These are phyloP conservation scores for Eleusine indica DNA, from an alignment of 176 grass and related monocot genomes.

Conservation along the genomic window DNA sequence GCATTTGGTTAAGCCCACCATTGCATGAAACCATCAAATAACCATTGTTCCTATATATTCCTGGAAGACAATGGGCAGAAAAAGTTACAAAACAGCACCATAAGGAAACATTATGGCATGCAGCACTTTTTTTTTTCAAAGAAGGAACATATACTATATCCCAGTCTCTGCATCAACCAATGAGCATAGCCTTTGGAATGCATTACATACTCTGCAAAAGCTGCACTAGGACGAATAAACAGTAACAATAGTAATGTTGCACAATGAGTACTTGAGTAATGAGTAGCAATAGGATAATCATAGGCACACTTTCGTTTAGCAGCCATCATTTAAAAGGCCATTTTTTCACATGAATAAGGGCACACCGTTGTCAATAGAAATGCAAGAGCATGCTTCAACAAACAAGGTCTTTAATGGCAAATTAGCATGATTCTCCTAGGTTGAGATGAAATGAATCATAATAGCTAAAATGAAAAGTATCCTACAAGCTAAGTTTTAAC, in stretches of 20 bases:
- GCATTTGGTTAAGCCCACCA: conserved; percentile 98
- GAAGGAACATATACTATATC: not conserved
- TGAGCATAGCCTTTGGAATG: not conserved
- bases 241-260: not conserved
- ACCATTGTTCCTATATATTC: conserved; percentile 87
- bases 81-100: conserved; percentile 6
- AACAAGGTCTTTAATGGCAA: not conserved
- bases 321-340: not conserved
- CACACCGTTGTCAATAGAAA: not conserved
- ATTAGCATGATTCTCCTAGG: not conserved
- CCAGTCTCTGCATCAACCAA: not conserved
- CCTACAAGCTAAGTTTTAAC: not conserved
- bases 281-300: not conserved
- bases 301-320: not conserved
- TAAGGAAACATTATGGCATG: conserved; percentile 11
- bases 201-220: not conserved
- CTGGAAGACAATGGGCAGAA: conserved; percentile 40
- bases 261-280: conserved; percentile 1
- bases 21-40: conserved; percentile 97
- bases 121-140: not conserved
- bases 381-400: too few species aligned
- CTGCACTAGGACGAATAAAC: not conserved
- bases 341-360: not conserved
- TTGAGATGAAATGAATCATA: not conserved
- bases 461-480: not conserved